These are phyloP conservation scores for Lentinula raphanica DNA, from an alignment of 768 basidiomycete genomes.

Conservation along the genomic window DNA sequence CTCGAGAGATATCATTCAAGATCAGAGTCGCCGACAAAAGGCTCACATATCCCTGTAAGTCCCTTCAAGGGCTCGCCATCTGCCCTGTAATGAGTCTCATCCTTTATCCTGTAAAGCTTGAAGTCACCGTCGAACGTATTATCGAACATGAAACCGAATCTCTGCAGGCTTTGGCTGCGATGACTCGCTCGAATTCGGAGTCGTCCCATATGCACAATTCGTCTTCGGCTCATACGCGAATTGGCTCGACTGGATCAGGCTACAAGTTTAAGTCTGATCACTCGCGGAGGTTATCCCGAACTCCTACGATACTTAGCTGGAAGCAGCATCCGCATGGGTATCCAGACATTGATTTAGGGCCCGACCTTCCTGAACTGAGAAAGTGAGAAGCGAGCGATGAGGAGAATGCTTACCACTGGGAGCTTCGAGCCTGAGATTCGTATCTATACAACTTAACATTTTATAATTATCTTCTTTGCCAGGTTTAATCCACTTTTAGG, in stretches of 20 bases:
- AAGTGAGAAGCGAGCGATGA: too few species aligned
- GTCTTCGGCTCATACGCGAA: not conserved
- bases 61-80: too few species aligned
- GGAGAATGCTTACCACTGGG: too few species aligned
- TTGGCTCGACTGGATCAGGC: not conserved
- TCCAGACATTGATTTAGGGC: not conserved
- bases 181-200: not conserved
- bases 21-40: not conserved
- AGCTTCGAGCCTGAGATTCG: too few species aligned
- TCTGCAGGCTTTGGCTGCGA: not conserved
- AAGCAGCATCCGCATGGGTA: not conserved
- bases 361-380: not conserved
- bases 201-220: not conserved
- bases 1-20: not conserved
- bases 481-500: too few species aligned
- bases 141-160: constrained; percentile 1
- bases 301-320: not conserved
- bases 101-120: not conserved
- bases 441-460: too few species aligned
- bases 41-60: not conserved
- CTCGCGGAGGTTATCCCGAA: not conserved
- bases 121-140: not conserved
- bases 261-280: not conserved
- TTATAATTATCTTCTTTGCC: too few species aligned
- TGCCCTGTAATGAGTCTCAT: not conserved